These are phyloP conservation scores for Pyrrhoderma noxium DNA, from an alignment of 1,284 basidiomycete species.

Conservation along the genomic window DNA sequence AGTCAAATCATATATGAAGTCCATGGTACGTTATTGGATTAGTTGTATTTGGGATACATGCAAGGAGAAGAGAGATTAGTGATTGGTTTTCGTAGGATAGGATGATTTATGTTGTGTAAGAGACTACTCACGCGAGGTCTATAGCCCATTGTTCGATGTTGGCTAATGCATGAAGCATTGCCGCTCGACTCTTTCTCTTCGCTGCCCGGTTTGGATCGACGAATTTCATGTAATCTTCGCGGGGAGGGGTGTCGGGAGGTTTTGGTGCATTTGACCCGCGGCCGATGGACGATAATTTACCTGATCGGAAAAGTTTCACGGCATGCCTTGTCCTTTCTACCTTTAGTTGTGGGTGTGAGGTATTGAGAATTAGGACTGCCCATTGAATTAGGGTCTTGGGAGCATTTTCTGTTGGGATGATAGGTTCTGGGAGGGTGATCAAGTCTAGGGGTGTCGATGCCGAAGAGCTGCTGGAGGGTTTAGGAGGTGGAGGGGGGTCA, in stretches of 20 bases:
- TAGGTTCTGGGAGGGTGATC: conserved; percentile 26
- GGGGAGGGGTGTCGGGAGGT: conserved; percentile 65
- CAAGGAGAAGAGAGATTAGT: conserved; percentile 14
- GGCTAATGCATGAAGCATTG: conserved; percentile 76
- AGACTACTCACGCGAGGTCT: conserved; percentile 58
- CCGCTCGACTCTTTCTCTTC: conserved; percentile 61
- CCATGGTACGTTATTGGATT: not conserved
- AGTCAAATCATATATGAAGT: not conserved
- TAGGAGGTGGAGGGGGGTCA: conserved; percentile 48
- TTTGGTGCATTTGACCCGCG: conserved; percentile 42
- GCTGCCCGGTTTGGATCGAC: conserved; percentile 59
- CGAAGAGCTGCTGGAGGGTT: conserved; percentile 25
- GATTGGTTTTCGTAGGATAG: not conserved
- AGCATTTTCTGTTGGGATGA: conserved; percentile 41
- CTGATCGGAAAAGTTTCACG: conserved; percentile 62
- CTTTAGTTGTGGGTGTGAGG: conserved; percentile 62
- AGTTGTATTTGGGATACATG: not conserved
- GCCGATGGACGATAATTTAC: conserved; percentile 59
- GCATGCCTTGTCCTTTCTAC: conserved; percentile 65
- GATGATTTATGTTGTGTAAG: too few relatives aligned
- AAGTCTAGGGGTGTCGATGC: conserved; percentile 15
- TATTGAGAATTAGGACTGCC: conserved; percentile 71
- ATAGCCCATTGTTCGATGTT: conserved; percentile 93
- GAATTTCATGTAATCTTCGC: conserved; percentile 49
- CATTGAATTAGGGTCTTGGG: conserved; percentile 67